These are phyloP conservation scores for Rhododendron molle DNA, from an alignment of 148 eudicot species.

Conservation along the genomic window DNA sequence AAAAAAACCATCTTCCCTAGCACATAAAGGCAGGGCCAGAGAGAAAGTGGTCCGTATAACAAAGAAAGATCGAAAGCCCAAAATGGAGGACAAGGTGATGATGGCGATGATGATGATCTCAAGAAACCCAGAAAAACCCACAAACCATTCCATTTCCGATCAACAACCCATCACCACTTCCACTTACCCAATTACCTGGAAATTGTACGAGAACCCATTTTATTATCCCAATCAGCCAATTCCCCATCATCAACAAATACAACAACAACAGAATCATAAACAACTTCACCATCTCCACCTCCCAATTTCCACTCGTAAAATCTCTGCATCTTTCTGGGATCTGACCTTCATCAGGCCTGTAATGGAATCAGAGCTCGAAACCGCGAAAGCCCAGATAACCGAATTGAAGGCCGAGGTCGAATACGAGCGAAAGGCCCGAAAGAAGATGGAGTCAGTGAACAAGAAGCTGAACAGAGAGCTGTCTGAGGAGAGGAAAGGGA, in stretches of 20 bases:
- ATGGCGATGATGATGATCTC: conserved; percentile 27
- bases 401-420: conserved; percentile 52
- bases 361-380: conserved; percentile 44
- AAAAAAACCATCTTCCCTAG: conserved; percentile 7
- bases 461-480: conserved; percentile 46
- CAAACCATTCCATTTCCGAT: conserved; percentile 17
- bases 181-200: conserved; percentile 56
- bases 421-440: conserved; percentile 48
- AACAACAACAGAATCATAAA: conserved; percentile 10
- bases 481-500: conserved; percentile 38
- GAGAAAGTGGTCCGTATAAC: background rate
- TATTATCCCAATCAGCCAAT: conserved; percentile 28
- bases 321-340: conserved; percentile 43
- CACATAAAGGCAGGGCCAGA: background rate
- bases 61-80: background rate
- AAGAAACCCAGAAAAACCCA: conserved; percentile 26
- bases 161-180: conserved; percentile 20
- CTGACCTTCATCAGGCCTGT: conserved; percentile 40
- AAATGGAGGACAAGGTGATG: conserved; percentile 31
- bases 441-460: conserved; percentile 42
- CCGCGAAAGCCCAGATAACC: conserved; percentile 36
- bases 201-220: conserved; percentile 67
- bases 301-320: conserved; percentile 32
- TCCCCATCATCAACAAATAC: conserved; percentile 16
- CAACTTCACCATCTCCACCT: conserved; percentile 35